A percentile compares a stretch with the other conserved stretches of the same genome.
phyloP scores from a whole-genome alignment of 805 yeast genomes.

The Yarrowia sp. region DNA sequence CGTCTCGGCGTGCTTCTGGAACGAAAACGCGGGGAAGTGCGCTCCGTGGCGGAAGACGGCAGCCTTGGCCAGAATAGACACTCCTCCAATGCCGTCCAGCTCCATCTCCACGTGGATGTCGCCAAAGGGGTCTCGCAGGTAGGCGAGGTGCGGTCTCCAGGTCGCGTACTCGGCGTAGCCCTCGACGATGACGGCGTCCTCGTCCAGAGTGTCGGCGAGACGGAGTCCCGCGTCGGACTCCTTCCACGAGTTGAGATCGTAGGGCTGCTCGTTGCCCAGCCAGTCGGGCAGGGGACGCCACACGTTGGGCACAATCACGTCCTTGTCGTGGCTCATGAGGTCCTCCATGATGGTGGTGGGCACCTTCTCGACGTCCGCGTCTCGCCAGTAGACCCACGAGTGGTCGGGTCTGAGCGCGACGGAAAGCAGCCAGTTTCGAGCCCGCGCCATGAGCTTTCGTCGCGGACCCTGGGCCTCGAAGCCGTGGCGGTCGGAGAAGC shows the following conservation, averaged over 20 bases:
- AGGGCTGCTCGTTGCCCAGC: conserved; percentile 87
- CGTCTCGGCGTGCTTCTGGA: conserved; percentile 94
- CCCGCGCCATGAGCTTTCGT: conserved; percentile 92
- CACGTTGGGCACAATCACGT: conserved; percentile 94
- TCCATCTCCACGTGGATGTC: conserved; percentile 85
- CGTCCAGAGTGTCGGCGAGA: conserved; percentile 58
- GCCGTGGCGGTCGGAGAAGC: conserved; percentile 92
- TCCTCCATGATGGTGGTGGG: conserved; percentile 87
- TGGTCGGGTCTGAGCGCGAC: conserved; percentile 91
- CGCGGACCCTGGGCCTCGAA: conserved; percentile 97
- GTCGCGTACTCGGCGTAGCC: conserved; percentile 97
- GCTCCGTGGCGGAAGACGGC: conserved; percentile 82
- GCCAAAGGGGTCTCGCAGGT: conserved; percentile 90
- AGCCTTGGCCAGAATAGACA: conserved; percentile 85
- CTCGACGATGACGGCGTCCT: conserved; percentile 95
- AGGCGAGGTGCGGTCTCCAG: conserved; percentile 96
- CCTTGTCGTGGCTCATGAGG: conserved; percentile 87
- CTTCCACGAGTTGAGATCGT: conserved; percentile 95
- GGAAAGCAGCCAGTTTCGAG: conserved; percentile 89
- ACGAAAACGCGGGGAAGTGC: conserved; percentile 95
- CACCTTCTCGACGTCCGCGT: conserved; percentile 93
- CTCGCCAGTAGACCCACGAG: conserved; percentile 97
- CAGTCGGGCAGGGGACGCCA: conserved; percentile 97
- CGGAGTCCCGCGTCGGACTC: conserved; percentile 71
- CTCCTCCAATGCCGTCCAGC: conserved; percentile 97